A percentile compares a stretch with the other conserved stretches of the same genome.
These are phyloP conservation scores for Xylaria digitata DNA, from an alignment of 2,329 filamentous ascomycete species.

Conservation along the genomic window DNA sequence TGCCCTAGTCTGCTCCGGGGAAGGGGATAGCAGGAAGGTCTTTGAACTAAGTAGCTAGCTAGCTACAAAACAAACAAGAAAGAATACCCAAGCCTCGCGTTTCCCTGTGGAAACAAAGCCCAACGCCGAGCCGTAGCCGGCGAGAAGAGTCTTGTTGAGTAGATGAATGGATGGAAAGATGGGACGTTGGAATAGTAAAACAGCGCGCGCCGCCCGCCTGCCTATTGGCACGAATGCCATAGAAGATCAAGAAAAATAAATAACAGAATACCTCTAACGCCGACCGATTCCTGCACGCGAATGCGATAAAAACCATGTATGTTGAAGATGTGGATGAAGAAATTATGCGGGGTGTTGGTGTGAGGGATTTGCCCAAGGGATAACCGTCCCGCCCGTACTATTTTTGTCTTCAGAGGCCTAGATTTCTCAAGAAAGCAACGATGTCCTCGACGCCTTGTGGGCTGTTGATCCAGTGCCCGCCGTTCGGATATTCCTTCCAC, in stretches of 20 bases:
- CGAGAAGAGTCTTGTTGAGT: slow-evolving; percentile 2
- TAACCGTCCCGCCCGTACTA: not conserved
- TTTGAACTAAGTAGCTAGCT: too few species aligned
- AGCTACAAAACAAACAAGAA: too few species aligned
- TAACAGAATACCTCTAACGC: not conserved
- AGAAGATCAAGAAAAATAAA: not conserved
- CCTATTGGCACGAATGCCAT: not conserved
- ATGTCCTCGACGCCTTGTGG: slow-evolving; percentile 57
- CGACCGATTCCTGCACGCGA: not conserved
- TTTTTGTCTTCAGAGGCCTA: not conserved
- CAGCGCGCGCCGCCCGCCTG: not conserved
- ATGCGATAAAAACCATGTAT: not conserved
- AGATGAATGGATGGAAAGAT: too few species aligned
- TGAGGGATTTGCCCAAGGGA: too few species aligned
- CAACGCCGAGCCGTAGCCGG: slow-evolving; percentile 16
- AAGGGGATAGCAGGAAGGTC: too few species aligned
- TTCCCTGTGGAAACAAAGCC: slow-evolving; percentile 6
- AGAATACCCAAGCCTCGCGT: slow-evolving; percentile 1
- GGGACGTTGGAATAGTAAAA: not conserved
- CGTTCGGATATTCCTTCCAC: slow-evolving; percentile 56
- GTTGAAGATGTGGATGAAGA: not conserved
- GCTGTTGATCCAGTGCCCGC: slow-evolving; percentile 58
- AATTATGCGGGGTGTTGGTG: not conserved
- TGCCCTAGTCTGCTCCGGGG: too few species aligned
- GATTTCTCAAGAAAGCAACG: slow-evolving; percentile 16